Evolutionary conservation across 2,329 filamentous ascomycete genomes (phyloP).

Genomic region (Aspergillus brasiliensis): DNA sequence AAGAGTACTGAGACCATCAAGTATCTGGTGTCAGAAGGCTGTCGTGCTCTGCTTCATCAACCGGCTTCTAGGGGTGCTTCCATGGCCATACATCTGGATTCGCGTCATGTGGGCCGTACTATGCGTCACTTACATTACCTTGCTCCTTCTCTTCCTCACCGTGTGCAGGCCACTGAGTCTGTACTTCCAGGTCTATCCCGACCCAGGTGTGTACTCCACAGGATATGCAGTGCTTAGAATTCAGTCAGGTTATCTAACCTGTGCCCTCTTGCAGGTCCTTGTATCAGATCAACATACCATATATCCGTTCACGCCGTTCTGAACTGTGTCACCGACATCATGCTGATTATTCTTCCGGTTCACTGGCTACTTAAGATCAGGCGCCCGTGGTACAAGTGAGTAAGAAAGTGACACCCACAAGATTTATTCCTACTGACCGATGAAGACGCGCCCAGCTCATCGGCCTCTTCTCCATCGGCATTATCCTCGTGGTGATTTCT

Average conservation of each 20-base stretch:
- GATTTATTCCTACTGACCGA: not conserved
- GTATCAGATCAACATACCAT: conserved; percentile 5
- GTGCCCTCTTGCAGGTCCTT: not conserved
- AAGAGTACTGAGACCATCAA: not conserved
- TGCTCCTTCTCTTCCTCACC: conserved; percentile 4
- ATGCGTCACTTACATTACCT: not conserved
- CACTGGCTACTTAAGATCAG: conserved; percentile 13
- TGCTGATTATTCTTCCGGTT: conserved; percentile 16
- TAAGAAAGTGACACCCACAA: too few species aligned
- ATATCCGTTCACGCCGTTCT: conserved; percentile 6
- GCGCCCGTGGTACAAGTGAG: conserved; percentile 11
- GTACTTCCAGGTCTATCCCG: conserved; percentile 13
- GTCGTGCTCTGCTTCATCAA: conserved; percentile 15
- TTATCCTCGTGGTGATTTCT: conserved; percentile 11
- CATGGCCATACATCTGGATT: conserved; percentile 14
- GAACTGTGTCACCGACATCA: conserved; percentile 12
- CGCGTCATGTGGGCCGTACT: conserved; percentile 12
- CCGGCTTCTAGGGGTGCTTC: conserved; percentile 13
- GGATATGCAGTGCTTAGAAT: too few species aligned
- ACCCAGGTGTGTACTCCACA: conserved; percentile 8
- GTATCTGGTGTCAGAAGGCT: conserved; percentile 17
- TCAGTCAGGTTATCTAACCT: not conserved
- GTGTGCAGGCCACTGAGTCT: conserved; percentile 9
- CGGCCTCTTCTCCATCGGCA: conserved; percentile 13
- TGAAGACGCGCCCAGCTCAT: conserved; percentile 11